Base-by-base conservation (phyloP, 306 rosid genomes). In the Phaseolus lunatus region DNA sequence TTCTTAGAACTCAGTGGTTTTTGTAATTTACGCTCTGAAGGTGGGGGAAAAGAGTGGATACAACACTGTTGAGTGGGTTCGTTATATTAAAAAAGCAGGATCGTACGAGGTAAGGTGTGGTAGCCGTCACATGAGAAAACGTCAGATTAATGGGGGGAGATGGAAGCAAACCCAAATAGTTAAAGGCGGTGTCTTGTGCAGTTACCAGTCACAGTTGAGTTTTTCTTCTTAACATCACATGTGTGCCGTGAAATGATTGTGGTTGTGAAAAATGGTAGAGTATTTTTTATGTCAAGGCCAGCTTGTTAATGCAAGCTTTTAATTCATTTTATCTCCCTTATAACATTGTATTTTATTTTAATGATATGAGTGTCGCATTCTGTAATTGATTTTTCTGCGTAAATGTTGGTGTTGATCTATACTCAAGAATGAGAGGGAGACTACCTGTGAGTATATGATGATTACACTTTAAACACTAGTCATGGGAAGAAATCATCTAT, bases 41-140 rank as follows among this genome's bases (percentile, higher is more conserved):
- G 99, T 96, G 13, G 92, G 99, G 99, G 98, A 96, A 88, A 96
- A 92, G 90, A 96, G 98, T 47, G 98, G 99, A 27, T 92, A 96
- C 90, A 92, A 91, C 84, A 96, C 99, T 5, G 99, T 96, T 7
- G 99, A 96, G 83, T 96, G 99, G 99, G 99, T 96, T 87, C 97
- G 97, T 72, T 92, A 92, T 76, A 96, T 96, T 66, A 96, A 96
- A 11, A 96, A 96, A 83, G 99, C 94, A 1, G 99, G 99, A 56
- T 91, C 99, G 7, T 92, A 96, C 35, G 99, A 96, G 84, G 77
- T 96, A 78, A 89, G 99, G 87, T 89, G 87, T 89, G 96, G 89
- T 96, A 89, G 47, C 23, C 43, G 86, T 81, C 66, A 65, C 72
- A 67, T 41, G 6, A 13, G 75, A 85, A 47, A 44, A 43, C n/a